Base-by-base conservation (phyloP, 2,329 filamentous ascomycete genomes). In the Amesomyces nigricolor region DNA sequence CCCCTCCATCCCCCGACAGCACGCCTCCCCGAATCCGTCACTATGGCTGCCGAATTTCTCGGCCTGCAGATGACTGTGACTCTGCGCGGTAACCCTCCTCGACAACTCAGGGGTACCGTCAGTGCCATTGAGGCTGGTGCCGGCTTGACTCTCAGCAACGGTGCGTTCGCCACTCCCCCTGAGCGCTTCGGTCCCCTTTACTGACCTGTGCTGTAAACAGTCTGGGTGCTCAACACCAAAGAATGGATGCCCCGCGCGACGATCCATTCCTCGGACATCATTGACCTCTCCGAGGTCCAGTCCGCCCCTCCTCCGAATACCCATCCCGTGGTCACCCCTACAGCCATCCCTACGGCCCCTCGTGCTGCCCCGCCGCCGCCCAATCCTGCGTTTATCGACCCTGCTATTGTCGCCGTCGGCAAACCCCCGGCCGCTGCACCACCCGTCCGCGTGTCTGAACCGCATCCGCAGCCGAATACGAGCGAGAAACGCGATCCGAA, bases 31-130 rank as follows among this genome's bases (percentile, higher is more conserved):
- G 44, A 47, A 42, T 49, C 53, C 37, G 42, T 59, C 60, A 72
- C 57, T 63, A 88, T 88, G 85, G 83, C 85, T 47, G 77, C 78
- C 57, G 78, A 83, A 66, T 90, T 92, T 68, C 83, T 89, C 65
- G 89, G 89, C 59, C 80, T 89, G 69, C 83, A 86, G 58, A 89
- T 94, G 72, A 74, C 83, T 58, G 85, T 94, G 65, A 86, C 85
- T 37, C 78, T 94, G 61, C 81, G 79, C 19, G 54, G 55, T 64
- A 76, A 82, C 56, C 86, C 87, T 51, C 78, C 80, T 2, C 81
- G 80, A 42, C 76, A 81, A 64, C 73, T 92, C 48, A 82, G 83
- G 58, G 89, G 89, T 50, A 81, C 82, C 19, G 87, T 95, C 37
- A 80, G 82, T 58, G 78, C 84, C 63, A 84, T 92, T 52, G 78